phyloP scores from a whole-genome alignment of 1,284 basidiomycete genomes.

The Sporisorium reilianum region DNA sequence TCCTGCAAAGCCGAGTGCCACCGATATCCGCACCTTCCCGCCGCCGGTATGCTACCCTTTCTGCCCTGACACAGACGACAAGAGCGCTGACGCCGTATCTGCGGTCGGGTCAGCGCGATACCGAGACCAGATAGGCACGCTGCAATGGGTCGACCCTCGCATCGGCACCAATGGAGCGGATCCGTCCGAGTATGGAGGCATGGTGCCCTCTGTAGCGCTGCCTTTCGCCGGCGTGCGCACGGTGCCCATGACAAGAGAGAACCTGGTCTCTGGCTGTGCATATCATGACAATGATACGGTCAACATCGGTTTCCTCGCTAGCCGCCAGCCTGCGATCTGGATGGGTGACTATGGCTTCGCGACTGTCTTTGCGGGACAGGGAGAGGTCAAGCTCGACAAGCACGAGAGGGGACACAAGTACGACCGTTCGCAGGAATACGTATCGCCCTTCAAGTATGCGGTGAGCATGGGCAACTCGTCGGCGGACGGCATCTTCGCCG shows the following conservation, averaged over 20 bases:
- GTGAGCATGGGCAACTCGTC: constrained; percentile 75
- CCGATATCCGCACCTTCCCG: background rate
- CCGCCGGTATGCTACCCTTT: constrained; percentile 34
- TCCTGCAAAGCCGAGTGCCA: background rate
- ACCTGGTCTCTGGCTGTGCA: constrained; percentile 38
- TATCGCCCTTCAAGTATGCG: constrained; percentile 78
- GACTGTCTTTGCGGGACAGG: constrained; percentile 69
- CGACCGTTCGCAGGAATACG: constrained; percentile 75
- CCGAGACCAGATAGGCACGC: constrained; percentile 14
- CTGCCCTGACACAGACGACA: constrained; percentile 2
- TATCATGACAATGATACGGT: constrained; percentile 52
- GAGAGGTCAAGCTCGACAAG: constrained; percentile 73
- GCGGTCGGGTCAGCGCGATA: constrained; percentile 24
- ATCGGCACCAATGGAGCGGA: constrained; percentile 57
- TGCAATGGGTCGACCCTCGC: constrained; percentile 48
- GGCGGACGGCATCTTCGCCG: constrained; percentile 70
- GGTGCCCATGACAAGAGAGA: constrained; percentile 46
- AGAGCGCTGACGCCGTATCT: background rate
- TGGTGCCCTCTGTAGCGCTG: constrained; percentile 40
- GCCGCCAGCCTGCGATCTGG: constrained; percentile 80
- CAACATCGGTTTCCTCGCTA: constrained; percentile 41
- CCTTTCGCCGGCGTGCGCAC: constrained; percentile 47
- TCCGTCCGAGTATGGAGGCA: constrained; percentile 50
- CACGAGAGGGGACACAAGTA: constrained; percentile 77
- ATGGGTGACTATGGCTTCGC: constrained; percentile 74